Evolutionary conservation across 306 rosid species (phyloP), one percentile per base, ranked within the genome.

Genomic region (Sphenostylis stenocarpa): DNA sequence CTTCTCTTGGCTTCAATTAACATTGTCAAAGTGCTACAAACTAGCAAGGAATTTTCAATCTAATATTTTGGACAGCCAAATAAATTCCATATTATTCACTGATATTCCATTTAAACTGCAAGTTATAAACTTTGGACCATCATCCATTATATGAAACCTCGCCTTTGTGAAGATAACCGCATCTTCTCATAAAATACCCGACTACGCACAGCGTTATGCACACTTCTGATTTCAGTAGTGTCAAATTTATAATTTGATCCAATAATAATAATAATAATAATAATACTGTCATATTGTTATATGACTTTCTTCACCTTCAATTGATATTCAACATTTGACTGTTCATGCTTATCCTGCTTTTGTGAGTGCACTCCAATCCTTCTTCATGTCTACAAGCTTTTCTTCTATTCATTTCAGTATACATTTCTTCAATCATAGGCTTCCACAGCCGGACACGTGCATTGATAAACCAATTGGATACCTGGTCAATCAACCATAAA

Each of bases 401-500:
- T 78, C 93, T 85, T 81, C 90, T 77, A 82, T 83, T 94, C 91
- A 94, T 88, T 82, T 94, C 98, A 1, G 97, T 84, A 49, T 94
- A 90, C 98, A 94, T 94, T 82, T 94, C 98, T 51, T 94, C 98
- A 4, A 94, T 91, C 97, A 94, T 88, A 0, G 98, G 98, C 77
- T 94, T 94, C 98, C 98, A 94, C 60, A 94, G 84, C 62, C 98
- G 77, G 16, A 94, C 98, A 1, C 98, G 92, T 10, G 98, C 98
- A 77, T 94, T 94, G 73, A 91, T 94, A 72, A 94, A 94, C 98
- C 98, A 94, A 79, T 94, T 94, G 0, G 98, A 91, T 51, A 94
- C 98, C 97, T 94, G 78, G 5, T 21, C 69, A 78, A 38, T 19
- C 55, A 75, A 13, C 65, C 67, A 58, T 23, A 51, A 10, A 66